Percentiles rank a stretch among this genome's conserved stretches.
Conservation (phyloP, 1,284 basidiomycete genomes). For the Apiotrichum veenhuisii region DNA sequence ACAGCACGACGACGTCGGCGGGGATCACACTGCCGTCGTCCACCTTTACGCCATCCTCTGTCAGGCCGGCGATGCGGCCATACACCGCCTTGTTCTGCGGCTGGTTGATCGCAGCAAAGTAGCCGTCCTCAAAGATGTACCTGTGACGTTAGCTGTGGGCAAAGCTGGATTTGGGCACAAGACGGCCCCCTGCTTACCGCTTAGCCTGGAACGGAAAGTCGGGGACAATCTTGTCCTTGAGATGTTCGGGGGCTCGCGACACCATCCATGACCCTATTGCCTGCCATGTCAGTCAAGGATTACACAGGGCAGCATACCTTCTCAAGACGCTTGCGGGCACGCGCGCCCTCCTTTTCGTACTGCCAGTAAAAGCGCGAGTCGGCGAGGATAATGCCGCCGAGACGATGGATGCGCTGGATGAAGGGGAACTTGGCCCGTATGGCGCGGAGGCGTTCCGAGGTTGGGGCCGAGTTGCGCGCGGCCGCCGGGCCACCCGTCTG, state of each 20-base stretch:
- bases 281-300: neutral
- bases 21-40: conserved; percentile 17
- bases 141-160: neutral
- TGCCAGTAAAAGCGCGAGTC: conserved; percentile 15
- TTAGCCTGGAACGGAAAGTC: conserved; percentile 9
- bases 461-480: conserved; percentile 13
- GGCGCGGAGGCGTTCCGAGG: conserved; percentile 6
- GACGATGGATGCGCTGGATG: conserved; percentile 13
- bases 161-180: no score
- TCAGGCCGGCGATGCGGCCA: conserved; percentile 16
- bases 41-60: conserved; percentile 6
- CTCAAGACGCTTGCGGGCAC: conserved; percentile 12
- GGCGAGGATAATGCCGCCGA: conserved; percentile 9
- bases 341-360: conserved; percentile 14
- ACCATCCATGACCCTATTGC: conserved; percentile 13
- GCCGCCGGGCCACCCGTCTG: conserved; percentile 1
- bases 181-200: neutral
- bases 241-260: conserved; percentile 9
- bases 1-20: conserved; percentile 20
- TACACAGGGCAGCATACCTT: neutral
- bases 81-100: conserved; percentile 14
- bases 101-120: conserved; percentile 20
- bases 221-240: conserved; percentile 19
- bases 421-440: conserved; percentile 12
- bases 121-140: conserved; percentile 22